Evolutionary conservation across 192 early-diverging fungal species (phyloP).

Genomic region (Phlyctochytrium bullatum): DNA sequence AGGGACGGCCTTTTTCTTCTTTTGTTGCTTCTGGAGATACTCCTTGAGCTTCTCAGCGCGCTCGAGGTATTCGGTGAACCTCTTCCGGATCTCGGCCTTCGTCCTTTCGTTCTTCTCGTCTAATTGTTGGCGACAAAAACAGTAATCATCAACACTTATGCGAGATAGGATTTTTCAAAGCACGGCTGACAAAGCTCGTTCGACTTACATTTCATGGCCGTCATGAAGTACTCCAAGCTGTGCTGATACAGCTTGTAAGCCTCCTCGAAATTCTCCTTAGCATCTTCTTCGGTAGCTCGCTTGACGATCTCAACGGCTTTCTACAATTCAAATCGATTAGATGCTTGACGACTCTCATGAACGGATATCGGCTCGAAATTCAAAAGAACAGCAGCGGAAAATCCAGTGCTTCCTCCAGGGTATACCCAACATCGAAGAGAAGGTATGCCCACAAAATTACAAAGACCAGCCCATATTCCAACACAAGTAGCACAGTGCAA

Average conservation of each 20-base stretch:
- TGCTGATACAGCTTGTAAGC: constrained; percentile 88
- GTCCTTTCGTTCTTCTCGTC: constrained; percentile 93
- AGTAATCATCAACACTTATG: constrained; percentile 1
- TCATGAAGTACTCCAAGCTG: constrained; percentile 91
- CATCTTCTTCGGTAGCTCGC: constrained; percentile 90
- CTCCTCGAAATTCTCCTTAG: constrained; percentile 81
- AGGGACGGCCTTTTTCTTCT: constrained; percentile 68
- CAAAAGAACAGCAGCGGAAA: too few relatives aligned
- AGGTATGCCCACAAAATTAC: too few relatives aligned
- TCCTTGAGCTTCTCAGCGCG: constrained; percentile 94
- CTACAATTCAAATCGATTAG: too few relatives aligned
- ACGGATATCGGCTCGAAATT: too few relatives aligned
- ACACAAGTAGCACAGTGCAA: too few relatives aligned
- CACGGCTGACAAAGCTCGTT: neutral
- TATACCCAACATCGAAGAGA: too few relatives aligned
- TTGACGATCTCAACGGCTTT: constrained; percentile 93
- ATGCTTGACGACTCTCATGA: too few relatives aligned
- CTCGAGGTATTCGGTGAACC: constrained; percentile 89
- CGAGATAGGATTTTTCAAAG: neutral
- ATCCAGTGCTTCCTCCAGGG: too few relatives aligned
- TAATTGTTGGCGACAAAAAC: constrained; percentile 23
- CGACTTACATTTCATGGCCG: constrained; percentile 86
- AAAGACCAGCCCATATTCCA: too few relatives aligned
- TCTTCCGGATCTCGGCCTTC: constrained; percentile 81
- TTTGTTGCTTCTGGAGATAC: constrained; percentile 63